Conservation (phyloP, 257 asterid species). For the Solanum virginianum region DNA sequence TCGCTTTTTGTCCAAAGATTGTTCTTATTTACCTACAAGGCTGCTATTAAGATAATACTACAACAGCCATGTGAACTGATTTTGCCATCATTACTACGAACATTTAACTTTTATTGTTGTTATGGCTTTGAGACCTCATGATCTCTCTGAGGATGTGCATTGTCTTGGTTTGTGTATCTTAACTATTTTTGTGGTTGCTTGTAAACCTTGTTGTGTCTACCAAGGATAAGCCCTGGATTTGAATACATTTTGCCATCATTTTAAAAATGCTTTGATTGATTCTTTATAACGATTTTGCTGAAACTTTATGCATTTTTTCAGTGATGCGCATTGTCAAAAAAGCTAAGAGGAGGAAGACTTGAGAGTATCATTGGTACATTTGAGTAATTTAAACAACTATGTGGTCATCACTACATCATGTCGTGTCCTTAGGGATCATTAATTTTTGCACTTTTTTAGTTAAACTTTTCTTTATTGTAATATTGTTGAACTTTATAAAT, state of each 20-base stretch:
- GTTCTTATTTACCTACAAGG: background rate
- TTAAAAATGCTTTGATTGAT: background rate
- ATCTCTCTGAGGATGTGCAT: background rate
- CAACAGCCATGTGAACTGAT: background rate
- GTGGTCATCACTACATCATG: background rate
- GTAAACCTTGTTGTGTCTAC: background rate
- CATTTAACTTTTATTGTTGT: background rate
- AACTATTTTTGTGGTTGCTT: background rate
- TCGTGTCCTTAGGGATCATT: background rate
- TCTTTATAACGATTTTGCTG: background rate
- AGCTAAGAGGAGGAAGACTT: background rate
- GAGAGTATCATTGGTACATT: background rate
- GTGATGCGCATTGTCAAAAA: background rate
- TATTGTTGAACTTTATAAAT: background rate
- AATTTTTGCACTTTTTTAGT: background rate
- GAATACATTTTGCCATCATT: background rate
- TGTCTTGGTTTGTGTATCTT: background rate
- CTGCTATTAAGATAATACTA: background rate
- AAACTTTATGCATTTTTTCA: background rate
- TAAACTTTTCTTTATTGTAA: background rate
- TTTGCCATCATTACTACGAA: background rate
- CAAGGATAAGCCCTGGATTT: background rate
- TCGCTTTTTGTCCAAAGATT: background rate
- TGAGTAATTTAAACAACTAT: background rate
- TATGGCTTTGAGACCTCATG: background rate